Evolutionary conservation across 2,329 filamentous ascomycete species (phyloP).

Genomic region (Stachybotrys echinatus): DNA sequence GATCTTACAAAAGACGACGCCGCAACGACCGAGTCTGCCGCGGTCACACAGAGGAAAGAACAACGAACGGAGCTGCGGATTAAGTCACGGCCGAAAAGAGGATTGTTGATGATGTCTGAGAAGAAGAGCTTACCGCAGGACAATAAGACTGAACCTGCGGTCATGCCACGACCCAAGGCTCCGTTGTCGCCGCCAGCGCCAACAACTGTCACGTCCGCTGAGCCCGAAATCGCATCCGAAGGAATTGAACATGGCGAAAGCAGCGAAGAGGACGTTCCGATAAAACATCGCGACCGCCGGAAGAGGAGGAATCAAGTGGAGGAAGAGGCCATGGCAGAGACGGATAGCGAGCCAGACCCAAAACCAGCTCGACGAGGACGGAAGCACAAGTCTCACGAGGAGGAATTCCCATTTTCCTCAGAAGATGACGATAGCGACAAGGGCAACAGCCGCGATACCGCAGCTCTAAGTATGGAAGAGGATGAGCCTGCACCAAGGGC

Average conservation of each 20-base stretch:
- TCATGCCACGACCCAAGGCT: no score
- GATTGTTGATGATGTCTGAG: constrained; percentile 41
- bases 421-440: background rate
- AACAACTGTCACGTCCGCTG: background rate
- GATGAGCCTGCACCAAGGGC: background rate
- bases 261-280: background rate
- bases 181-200: background rate
- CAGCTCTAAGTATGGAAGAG: constrained; percentile 1
- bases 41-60: background rate
- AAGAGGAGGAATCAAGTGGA: background rate
- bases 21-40: background rate
- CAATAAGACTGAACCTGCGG: background rate
- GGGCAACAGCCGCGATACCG: constrained; percentile 1
- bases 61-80: constrained; percentile 40
- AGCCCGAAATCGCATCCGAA: background rate
- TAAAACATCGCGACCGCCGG: background rate
- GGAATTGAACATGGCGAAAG: background rate
- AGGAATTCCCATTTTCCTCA: background rate
- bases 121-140: constrained; percentile 10
- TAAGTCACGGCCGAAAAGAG: constrained; percentile 39
- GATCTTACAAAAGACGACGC: background rate
- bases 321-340: background rate
- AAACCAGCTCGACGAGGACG: background rate
- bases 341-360: background rate
- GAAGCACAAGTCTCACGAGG: background rate